A percentile compares a stretch with the other conserved stretches of the same genome.
These are phyloP conservation scores for Pythium folliculosum DNA, from an alignment of 352 stramenopile species.

Conservation along the genomic window DNA sequence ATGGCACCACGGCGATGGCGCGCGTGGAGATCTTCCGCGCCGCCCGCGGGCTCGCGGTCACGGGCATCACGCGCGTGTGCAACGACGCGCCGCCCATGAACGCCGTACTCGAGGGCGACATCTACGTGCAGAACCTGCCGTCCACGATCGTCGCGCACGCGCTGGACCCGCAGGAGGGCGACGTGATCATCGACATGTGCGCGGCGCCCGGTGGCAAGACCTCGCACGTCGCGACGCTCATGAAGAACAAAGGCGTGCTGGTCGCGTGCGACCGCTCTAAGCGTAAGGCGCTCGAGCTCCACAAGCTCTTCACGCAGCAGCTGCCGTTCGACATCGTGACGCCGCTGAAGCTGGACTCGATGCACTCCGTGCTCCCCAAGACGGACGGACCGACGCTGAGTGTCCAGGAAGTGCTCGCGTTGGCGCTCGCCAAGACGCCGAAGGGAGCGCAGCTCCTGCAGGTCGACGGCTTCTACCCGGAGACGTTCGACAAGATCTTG, in stretches of 20 bases:
- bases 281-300: conserved; percentile 81
- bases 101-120: conserved; percentile 71
- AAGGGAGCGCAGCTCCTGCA: conserved; percentile 69
- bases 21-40: conserved; percentile 82
- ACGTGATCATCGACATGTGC: conserved; percentile 95
- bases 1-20: conserved; percentile 69
- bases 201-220: conserved; percentile 93
- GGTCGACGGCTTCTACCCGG: conserved; percentile 86
- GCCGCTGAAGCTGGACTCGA: conserved; percentile 84
- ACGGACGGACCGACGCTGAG: conserved; percentile 34
- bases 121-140: conserved; percentile 94
- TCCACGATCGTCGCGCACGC: conserved; percentile 91
- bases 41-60: conserved; percentile 62
- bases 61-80: conserved; percentile 69
- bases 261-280: conserved; percentile 91
- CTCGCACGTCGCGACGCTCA: conserved; percentile 91
- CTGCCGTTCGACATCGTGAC: conserved; percentile 62
- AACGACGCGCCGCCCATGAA: conserved; percentile 89
- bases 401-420: conserved; percentile 67
- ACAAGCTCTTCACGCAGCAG: conserved; percentile 71
- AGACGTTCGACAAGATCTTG: conserved; percentile 94
- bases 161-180: conserved; percentile 77
- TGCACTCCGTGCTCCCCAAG: conserved; percentile 76
- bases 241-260: conserved; percentile 85
- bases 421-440: conserved; percentile 39